A percentile compares a stretch with the other conserved stretches of the same genome.
Evolutionary conservation across 768 basidiomycete genomes (phyloP).

Genomic region (Tricholoma terreum): DNA sequence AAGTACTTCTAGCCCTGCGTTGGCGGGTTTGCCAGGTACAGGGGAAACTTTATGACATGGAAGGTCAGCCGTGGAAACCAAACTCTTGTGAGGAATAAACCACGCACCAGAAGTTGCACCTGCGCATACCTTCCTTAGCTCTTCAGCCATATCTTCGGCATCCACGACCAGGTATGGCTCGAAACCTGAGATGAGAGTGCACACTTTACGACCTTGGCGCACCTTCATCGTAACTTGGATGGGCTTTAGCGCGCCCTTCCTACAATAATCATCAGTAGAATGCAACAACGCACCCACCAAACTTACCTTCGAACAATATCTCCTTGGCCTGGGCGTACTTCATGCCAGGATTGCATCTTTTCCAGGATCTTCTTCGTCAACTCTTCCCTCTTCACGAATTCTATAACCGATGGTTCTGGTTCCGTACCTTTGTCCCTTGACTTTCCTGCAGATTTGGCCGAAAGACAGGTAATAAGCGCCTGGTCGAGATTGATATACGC

Average conservation of each 20-base stretch:
- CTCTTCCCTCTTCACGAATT: constrained; percentile 70
- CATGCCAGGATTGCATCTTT: constrained; percentile 79
- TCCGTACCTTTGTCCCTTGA: constrained; percentile 27
- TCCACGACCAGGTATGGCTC: constrained; percentile 70
- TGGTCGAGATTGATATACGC: constrained; percentile 69
- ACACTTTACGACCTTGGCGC: constrained; percentile 75
- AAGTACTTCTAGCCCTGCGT: constrained; percentile 62
- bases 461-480: constrained; percentile 35
- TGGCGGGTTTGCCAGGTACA: constrained; percentile 48
- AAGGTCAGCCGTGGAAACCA: background rate
- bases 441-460: constrained; percentile 33
- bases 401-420: constrained; percentile 17
- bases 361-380: constrained; percentile 48
- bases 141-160: constrained; percentile 74
- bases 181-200: constrained; percentile 74
- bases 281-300: background rate
- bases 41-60: constrained; percentile 49
- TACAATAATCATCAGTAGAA: constrained; percentile 26
- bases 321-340: constrained; percentile 51
- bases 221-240: constrained; percentile 68
- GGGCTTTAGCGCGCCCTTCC: constrained; percentile 75
- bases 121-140: constrained; percentile 73
- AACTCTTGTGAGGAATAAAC: background rate
- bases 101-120: constrained; percentile 70
- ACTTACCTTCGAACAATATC: constrained; percentile 61